phyloP scores from a whole-genome alignment of 2,329 filamentous ascomycete species.

The Colletotrichum gigasporum region DNA sequence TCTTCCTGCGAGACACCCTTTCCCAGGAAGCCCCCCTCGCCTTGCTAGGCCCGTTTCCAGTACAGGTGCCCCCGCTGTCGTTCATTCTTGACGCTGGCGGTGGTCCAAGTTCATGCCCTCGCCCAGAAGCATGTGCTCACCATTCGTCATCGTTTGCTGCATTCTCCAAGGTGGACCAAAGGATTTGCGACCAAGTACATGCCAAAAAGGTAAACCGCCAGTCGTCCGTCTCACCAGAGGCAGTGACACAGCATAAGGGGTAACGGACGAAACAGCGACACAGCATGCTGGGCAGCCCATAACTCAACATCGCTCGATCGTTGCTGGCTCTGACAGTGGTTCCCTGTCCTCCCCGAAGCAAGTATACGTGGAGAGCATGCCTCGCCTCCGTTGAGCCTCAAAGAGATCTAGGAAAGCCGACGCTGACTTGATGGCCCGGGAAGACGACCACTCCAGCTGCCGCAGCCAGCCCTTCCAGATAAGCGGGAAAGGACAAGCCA shows the following conservation, averaged over 20 bases:
- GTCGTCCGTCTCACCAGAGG: too few species aligned
- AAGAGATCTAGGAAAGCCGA: too few species aligned
- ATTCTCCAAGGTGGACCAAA: neutral
- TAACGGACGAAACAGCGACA: too few species aligned
- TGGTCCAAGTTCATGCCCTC: neutral
- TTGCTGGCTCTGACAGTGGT: too few species aligned
- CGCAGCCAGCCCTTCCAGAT: neutral
- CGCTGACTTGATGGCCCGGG: too few species aligned
- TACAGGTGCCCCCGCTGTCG: neutral
- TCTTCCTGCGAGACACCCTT: constrained; percentile 23
- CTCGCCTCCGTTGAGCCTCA: neutral
- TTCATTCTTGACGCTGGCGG: constrained; percentile 1
- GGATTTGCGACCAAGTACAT: neutral
- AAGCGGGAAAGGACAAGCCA: neutral
- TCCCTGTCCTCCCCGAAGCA: too few species aligned
- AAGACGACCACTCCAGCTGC: too few species aligned
- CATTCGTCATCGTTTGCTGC: constrained; percentile 9
- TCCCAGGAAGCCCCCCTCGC: neutral
- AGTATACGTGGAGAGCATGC: too few species aligned
- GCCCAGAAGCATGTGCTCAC: neutral
- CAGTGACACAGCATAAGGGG: too few species aligned
- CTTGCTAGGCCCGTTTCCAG: constrained; percentile 9
- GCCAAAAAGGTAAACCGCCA: too few species aligned
- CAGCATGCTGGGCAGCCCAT: too few species aligned
- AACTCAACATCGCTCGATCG: too few species aligned